phyloP scores from a whole-genome alignment of 257 asterid genomes.

The Leonotis leonurus region DNA sequence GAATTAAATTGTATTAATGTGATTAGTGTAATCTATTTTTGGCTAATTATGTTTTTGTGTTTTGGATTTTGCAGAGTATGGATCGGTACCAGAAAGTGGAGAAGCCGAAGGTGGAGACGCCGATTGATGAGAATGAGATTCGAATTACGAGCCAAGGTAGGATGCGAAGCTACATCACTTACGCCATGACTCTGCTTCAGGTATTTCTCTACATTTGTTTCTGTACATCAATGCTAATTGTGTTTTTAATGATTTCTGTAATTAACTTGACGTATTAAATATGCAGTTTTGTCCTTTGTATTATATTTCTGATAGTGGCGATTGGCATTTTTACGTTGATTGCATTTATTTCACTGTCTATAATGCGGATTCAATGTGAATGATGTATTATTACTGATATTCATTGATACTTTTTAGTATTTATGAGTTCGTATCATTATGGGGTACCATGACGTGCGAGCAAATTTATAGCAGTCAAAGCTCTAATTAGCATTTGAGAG shows the following conservation, averaged over 20 bases:
- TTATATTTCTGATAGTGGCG: not conserved
- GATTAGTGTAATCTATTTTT: not conserved
- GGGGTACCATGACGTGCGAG: not conserved
- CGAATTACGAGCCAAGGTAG: conserved; percentile 65
- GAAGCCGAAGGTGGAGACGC: conserved; percentile 52
- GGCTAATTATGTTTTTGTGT: not conserved
- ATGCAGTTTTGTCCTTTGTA: not conserved
- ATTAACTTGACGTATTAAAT: not conserved
- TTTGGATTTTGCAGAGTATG: conserved; percentile 31
- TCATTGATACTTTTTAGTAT: not conserved
- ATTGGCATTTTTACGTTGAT: not conserved
- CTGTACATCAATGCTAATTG: not conserved
- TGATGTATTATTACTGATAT: not conserved
- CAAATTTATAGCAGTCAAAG: not conserved
- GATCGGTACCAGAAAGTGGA: conserved; percentile 77
- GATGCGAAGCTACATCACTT: conserved; percentile 65
- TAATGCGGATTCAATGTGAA: not conserved
- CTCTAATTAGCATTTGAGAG: not conserved
- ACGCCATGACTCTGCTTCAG: conserved; percentile 67
- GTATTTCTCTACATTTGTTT: conserved; percentile 10
- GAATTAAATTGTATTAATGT: not conserved
- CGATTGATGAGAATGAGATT: conserved; percentile 62
- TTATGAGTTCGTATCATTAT: not conserved
- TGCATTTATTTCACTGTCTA: not conserved
- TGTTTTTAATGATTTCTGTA: not conserved